Conservation (phyloP, 1,284 basidiomycete genomes). For the Trichosporon sp. region DNA sequence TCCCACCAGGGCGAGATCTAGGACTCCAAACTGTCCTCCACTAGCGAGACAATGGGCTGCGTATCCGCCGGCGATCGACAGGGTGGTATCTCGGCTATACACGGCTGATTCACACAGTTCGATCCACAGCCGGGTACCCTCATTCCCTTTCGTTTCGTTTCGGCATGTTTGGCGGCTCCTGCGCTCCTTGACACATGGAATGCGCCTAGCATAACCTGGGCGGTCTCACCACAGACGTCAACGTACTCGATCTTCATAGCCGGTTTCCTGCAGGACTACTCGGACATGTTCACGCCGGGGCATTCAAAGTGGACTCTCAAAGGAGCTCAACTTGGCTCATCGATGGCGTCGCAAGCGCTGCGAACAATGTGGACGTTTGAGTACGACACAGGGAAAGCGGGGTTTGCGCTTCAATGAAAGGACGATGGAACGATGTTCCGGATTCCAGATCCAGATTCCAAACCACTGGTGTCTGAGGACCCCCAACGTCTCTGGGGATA, state of each 20-base stretch:
- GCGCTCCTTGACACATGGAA: not conserved
- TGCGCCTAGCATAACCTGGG: not conserved
- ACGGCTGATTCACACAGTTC: not conserved
- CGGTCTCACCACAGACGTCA: not conserved
- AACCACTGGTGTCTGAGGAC: too few relatives aligned
- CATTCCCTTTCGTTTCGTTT: not conserved
- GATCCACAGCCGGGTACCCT: not conserved
- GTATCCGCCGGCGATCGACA: too few relatives aligned
- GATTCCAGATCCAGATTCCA: not conserved
- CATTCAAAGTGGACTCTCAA: not conserved
- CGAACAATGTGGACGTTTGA: not conserved
- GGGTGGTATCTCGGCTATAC: conserved; percentile 1
- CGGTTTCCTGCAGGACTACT: not conserved
- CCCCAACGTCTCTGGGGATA: too few relatives aligned
- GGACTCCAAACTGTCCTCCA: not conserved
- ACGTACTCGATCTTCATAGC: not conserved
- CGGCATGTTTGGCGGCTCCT: not conserved
- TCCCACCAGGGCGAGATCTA: not conserved
- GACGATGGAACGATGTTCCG: not conserved
- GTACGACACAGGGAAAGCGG: not conserved
- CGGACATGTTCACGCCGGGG: too few relatives aligned
- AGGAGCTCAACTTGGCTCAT: not conserved
- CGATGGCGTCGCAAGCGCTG: not conserved
- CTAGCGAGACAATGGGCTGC: too few relatives aligned
- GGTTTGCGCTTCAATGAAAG: not conserved